A percentile compares a stretch with the other conserved stretches of the same genome.
Conservation (phyloP, 169 alveolate genomes). For the Perkinsus chesapeaki region DNA sequence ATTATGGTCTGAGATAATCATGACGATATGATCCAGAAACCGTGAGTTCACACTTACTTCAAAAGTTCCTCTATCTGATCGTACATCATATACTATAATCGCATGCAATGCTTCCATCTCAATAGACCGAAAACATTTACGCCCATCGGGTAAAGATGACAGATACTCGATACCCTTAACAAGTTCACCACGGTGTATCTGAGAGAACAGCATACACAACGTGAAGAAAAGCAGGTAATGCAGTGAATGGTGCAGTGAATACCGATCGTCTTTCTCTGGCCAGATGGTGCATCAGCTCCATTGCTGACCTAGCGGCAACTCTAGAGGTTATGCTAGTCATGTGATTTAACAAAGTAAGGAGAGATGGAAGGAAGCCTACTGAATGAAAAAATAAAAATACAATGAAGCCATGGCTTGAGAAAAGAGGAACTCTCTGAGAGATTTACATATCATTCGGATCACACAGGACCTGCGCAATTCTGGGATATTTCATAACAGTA, state of each 20-base stretch:
- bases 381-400: too few relatives aligned
- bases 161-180: not conserved
- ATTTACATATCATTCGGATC: too few relatives aligned
- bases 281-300: not conserved
- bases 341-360: not conserved
- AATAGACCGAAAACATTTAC: not conserved
- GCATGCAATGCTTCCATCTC: not conserved
- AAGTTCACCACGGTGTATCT: not conserved
- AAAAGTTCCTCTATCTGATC: not conserved
- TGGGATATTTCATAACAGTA: too few relatives aligned
- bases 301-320: not conserved
- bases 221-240: not conserved
- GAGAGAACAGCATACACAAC: not conserved
- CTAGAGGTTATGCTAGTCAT: not conserved
- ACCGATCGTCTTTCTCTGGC: not conserved
- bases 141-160: not conserved
- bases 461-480: too few relatives aligned
- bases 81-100: not conserved
- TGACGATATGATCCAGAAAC: not conserved
- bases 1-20: not conserved
- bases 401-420: too few relatives aligned
- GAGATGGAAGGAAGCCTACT: not conserved
- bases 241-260: not conserved
- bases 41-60: not conserved
- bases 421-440: too few relatives aligned